Conservation (phyloP, 306 rosid species). For the Fagus crenata region DNA sequence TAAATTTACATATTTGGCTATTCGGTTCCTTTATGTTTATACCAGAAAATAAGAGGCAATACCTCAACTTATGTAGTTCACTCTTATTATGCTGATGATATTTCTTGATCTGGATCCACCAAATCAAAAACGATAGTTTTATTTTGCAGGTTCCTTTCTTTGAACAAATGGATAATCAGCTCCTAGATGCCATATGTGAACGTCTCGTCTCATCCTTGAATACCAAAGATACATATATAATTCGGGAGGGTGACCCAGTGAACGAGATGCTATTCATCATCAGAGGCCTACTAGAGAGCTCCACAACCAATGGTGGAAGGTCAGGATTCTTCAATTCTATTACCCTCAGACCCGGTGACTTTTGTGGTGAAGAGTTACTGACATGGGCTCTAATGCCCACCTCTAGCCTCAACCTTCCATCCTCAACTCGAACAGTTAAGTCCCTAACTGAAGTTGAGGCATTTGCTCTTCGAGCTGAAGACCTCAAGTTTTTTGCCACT, state of each 20-base stretch:
- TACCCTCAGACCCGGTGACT: constrained; percentile 67
- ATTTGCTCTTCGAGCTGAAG: constrained; percentile 79
- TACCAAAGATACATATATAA: constrained; percentile 58
- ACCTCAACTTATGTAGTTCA: neutral
- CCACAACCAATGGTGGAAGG: constrained; percentile 85
- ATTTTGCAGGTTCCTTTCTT: constrained; percentile 77
- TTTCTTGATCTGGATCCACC: neutral
- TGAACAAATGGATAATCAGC: constrained; percentile 86
- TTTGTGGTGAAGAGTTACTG: constrained; percentile 85
- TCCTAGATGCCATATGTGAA: constrained; percentile 89
- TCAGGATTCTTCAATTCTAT: constrained; percentile 79
- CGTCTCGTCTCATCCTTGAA: constrained; percentile 76
- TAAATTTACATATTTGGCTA: neutral
- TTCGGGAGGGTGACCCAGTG: constrained; percentile 84
- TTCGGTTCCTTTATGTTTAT: neutral
- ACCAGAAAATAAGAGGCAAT: neutral
- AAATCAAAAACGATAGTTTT: neutral
- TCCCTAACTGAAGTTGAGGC: constrained; percentile 79
- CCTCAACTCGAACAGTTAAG: constrained; percentile 72
- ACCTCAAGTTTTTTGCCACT: constrained; percentile 66
- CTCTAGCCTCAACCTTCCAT: constrained; percentile 60
- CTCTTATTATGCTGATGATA: neutral
- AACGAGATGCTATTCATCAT: constrained; percentile 85
- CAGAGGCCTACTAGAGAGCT: constrained; percentile 84
- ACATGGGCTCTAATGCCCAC: constrained; percentile 74